Conservation (phyloP, 2,329 filamentous ascomycete species). For the Hypoxylon sp. region DNA sequence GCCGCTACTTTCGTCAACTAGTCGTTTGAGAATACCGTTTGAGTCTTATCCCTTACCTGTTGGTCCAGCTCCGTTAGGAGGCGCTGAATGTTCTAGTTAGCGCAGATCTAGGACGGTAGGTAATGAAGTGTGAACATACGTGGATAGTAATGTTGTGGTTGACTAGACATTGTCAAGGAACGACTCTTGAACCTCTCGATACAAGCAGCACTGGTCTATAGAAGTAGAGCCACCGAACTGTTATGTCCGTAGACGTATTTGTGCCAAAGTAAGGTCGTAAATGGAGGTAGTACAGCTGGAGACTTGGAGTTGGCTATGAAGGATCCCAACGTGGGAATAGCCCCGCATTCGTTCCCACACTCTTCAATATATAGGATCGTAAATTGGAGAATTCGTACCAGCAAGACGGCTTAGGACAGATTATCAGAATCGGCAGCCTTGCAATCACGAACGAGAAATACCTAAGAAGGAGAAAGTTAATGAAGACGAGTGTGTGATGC, state of each 20-base stretch:
- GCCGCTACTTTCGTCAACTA: constrained; percentile 38
- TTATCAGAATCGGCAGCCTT: not conserved
- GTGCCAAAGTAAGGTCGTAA: constrained; percentile 11
- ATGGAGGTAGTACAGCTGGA: constrained; percentile 10
- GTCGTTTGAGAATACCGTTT: constrained; percentile 34
- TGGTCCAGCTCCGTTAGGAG: constrained; percentile 54
- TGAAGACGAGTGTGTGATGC: constrained; percentile 13
- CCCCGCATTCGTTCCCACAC: constrained; percentile 31
- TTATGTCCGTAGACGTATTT: constrained; percentile 6
- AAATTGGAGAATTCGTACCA: not conserved
- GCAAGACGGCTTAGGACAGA: not conserved
- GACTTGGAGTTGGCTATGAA: constrained; percentile 19
- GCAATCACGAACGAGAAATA: not conserved
- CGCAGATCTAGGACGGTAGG: constrained; percentile 19
- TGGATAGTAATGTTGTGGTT: constrained; percentile 56
- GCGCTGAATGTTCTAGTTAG: constrained; percentile 51
- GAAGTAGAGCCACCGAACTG: not conserved
- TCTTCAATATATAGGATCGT: constrained; percentile 4
- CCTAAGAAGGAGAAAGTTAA: constrained; percentile 3
- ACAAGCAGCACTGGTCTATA: constrained; percentile 1
- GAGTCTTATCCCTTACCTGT: constrained; percentile 44
- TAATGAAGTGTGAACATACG: constrained; percentile 53
- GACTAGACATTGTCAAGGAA: constrained; percentile 54
- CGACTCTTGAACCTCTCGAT: constrained; percentile 1
- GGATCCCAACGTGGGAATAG: constrained; percentile 24